Evolutionary conservation across 1,284 basidiomycete genomes (phyloP).

Genomic region (Rhizoctonia solani): DNA sequence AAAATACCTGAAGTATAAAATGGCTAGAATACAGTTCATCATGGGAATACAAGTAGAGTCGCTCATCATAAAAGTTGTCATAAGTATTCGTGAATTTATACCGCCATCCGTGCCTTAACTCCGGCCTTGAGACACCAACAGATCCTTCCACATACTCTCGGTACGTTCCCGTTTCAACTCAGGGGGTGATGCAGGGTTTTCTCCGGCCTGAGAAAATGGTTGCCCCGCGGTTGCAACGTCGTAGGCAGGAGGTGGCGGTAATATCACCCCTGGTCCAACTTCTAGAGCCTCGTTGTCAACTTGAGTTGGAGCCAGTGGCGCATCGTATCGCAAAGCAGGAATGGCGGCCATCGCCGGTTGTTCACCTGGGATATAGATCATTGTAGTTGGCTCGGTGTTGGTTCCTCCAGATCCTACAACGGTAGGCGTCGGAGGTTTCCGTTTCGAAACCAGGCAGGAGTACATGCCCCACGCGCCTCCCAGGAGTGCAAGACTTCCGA

Average conservation of each 20-base stretch:
- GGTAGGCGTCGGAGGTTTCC: neutral
- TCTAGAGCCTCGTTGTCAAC: neutral
- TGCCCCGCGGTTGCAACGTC: constrained; percentile 10
- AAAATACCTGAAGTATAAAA: neutral
- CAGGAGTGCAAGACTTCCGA: constrained; percentile 1
- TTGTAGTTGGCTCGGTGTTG: neutral
- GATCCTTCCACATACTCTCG: constrained; percentile 20
- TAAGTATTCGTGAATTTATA: no score
- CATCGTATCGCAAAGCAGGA: constrained; percentile 8
- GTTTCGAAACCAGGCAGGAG: neutral
- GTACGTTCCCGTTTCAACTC: neutral
- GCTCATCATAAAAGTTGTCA: neutral
- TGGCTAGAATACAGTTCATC: neutral
- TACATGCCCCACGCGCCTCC: neutral
- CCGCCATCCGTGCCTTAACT: no score
- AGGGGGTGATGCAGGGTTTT: neutral
- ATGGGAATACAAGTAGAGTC: neutral
- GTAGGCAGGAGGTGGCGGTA: constrained; percentile 13
- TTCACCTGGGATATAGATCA: constrained; percentile 18
- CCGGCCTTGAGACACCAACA: neutral
- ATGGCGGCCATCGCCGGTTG: neutral
- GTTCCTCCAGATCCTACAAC: neutral
- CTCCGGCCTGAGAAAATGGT: neutral
- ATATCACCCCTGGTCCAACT: neutral
- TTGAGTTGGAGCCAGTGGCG: neutral